Percentiles rank a stretch among this genome's conserved stretches.
phyloP scores from a whole-genome alignment of 2,329 filamentous ascomycete genomes.

The Blastomyces silverae region DNA sequence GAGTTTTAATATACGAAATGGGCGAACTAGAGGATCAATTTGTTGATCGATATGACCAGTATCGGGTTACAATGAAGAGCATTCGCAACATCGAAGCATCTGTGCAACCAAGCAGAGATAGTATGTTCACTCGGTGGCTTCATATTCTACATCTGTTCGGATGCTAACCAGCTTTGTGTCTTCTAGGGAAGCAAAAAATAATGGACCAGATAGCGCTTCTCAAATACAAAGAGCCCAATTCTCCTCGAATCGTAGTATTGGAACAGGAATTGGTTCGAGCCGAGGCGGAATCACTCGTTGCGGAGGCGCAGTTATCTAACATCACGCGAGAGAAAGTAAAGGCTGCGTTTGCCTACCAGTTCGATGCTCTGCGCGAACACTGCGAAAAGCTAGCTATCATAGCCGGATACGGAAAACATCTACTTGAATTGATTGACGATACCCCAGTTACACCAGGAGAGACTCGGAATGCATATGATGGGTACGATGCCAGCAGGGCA shows the following conservation, averaged over 20 bases:
- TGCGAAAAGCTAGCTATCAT: conserved; percentile 98
- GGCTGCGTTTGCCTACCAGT: conserved; percentile 95
- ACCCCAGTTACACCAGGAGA: conserved; percentile 95
- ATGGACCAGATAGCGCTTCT: conserved; percentile 97
- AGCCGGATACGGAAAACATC: conserved; percentile 93
- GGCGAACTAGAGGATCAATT: conserved; percentile 97
- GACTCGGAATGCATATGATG: conserved; percentile 91
- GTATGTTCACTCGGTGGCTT: conserved; percentile 13
- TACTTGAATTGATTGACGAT: conserved; percentile 94
- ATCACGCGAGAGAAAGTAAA: conserved; percentile 99
- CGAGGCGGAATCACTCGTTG: conserved; percentile 97
- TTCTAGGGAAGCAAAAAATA: conserved; percentile 91
- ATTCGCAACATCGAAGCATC: conserved; percentile 98
- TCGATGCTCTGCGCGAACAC: conserved; percentile 93
- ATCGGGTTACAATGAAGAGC: conserved; percentile 98
- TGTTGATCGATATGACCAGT: conserved; percentile 98
- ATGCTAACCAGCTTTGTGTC: conserved; percentile 11
- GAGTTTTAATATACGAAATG: conserved; percentile 95
- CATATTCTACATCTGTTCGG: conserved; percentile 8
- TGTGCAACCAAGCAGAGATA: conserved; percentile 90
- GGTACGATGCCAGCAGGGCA: conserved; percentile 94
- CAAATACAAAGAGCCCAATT: conserved; percentile 99
- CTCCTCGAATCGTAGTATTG: conserved; percentile 91
- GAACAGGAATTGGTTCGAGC: conserved; percentile 98
- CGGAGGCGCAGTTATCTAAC: conserved; percentile 96